Evolutionary conservation across 1,284 basidiomycete genomes (phyloP), one percentile per base, ranked within the genome.

Genomic region (Gymnopus androsaceus): DNA sequence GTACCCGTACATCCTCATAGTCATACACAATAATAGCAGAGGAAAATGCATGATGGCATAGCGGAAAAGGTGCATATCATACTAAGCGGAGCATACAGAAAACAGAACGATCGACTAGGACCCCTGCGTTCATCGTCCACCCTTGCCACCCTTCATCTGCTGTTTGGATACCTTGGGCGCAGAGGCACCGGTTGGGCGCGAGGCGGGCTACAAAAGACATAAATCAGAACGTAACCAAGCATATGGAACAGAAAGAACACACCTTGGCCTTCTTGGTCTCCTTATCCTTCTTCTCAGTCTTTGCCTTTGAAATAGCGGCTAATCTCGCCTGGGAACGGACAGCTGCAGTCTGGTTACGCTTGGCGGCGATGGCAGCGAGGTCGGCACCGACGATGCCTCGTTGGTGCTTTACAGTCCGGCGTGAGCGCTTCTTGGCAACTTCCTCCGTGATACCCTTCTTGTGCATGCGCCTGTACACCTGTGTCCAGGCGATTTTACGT

Each of bases 361-460:
- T 92, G 63, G 95, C 94, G 61, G 88, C 83, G 75, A 99, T 98
- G 68, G 91, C 76, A 59, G 89, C 85, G 62, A 98, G 84, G 76
- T 97, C 94, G 64, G 94, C 94, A 79, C 97, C 97, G 68, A 96
- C 95, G 72, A 99, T 94, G 64, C 96, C 97, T 74, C 97, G 94
- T 81, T 97, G 90, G 83, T 95, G 90, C 84, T 99, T 99, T 72
- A 98, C 94, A 63, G 94, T 95, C 77, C 90, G 90, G 77, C 95
- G 92, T 58, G 92, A 93, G 67, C 95, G 92, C 84, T 97, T 98
- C 94, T 98, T 99, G 71, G 95, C 93, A 55, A 95, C 89, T 78
- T 99, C 96, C 81, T 99, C 96, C 54, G 95, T 95, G 74, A 99
- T 87, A 75, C 95, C 96, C 90, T 99, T 99, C 88, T 97, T 98